phyloP scores from a whole-genome alignment of 73 alveolate species.

The Urostyla sp. region DNA sequence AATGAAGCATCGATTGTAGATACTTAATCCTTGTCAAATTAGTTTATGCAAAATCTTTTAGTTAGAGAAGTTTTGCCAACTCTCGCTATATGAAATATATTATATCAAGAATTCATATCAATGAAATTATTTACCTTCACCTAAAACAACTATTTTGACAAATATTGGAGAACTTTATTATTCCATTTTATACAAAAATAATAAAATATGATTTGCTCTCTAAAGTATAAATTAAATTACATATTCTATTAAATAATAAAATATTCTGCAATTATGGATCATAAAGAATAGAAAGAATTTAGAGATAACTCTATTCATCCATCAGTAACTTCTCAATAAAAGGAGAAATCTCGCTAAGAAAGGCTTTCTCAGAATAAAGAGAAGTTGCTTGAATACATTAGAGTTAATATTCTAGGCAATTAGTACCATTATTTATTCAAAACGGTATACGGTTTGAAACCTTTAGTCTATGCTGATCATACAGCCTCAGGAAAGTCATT shows the following conservation, averaged over 20 bases:
- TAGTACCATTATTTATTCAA: constrained; percentile 54
- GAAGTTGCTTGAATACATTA: constrained; percentile 52
- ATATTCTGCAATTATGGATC: neutral
- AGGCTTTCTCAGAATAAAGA: constrained; percentile 38
- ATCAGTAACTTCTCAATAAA: neutral
- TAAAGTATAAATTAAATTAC: neutral
- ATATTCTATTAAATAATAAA: neutral
- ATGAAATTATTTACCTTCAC: constrained; percentile 66
- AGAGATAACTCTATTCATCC: neutral
- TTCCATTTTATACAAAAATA: constrained; percentile 19
- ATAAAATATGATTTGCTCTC: neutral
- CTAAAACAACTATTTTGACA: constrained; percentile 74
- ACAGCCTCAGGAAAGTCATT: constrained; percentile 93
- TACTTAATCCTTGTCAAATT: constrained; percentile 78
- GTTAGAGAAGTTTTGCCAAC: constrained; percentile 93
- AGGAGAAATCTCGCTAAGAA: constrained; percentile 41
- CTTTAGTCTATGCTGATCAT: constrained; percentile 89
- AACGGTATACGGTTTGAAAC: constrained; percentile 93
- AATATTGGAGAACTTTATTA: constrained; percentile 21
- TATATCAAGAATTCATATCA: neutral
- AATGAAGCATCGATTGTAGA: constrained; percentile 86
- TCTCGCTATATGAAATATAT: constrained; percentile 56
- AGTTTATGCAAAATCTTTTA: constrained; percentile 74
- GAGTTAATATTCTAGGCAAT: constrained; percentile 52
- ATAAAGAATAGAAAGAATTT: neutral